Percentiles rank a stretch among this genome's conserved stretches.
Evolutionary conservation across 73 alveolate species (phyloP).

Genomic region (Paramecium sexaurelia): DNA sequence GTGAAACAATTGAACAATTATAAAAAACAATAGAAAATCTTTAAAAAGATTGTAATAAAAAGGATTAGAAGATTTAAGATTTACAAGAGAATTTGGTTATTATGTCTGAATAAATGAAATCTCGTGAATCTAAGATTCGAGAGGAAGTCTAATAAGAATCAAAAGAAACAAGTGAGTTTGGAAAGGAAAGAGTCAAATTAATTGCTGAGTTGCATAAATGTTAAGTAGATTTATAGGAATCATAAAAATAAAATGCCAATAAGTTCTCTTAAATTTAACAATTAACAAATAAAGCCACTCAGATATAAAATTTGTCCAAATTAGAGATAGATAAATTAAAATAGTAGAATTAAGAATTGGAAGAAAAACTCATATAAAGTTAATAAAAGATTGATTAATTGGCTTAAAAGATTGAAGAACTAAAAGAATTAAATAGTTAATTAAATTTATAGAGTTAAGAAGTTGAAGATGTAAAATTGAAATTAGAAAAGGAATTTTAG

Average conservation of each 20-base stretch:
- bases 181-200: conserved; percentile 18
- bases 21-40: neutral
- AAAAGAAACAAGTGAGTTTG: conserved; percentile 13
- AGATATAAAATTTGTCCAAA: neutral
- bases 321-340: conserved; percentile 2
- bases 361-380: neutral
- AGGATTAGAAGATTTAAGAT: neutral
- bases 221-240: neutral
- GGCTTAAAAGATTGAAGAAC: neutral
- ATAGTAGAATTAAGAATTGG: neutral
- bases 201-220: conserved; percentile 41
- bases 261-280: neutral
- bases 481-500: neutral
- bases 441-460: neutral
- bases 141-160: neutral
- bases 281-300: neutral
- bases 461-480: neutral
- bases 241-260: neutral
- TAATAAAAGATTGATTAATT: neutral
- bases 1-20: neutral
- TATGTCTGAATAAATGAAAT: neutral
- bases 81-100: neutral
- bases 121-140: neutral
- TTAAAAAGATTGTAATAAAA: neutral
- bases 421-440: neutral